Evolutionary conservation across 2,329 filamentous ascomycete species (phyloP).

Genomic region (Macroventuria anomochaeta): DNA sequence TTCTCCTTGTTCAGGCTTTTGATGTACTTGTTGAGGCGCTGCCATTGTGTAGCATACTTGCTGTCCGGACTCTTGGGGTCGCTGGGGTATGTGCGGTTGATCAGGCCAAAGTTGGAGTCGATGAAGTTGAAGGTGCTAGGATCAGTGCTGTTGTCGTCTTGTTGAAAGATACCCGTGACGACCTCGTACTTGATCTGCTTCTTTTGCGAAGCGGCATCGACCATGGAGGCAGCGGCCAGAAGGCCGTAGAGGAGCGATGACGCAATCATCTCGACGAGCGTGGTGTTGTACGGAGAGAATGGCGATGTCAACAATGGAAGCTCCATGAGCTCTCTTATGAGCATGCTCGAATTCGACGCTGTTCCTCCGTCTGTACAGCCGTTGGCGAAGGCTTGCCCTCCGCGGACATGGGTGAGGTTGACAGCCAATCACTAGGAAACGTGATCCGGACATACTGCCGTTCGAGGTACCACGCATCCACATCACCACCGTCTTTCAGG

Average conservation of each 20-base stretch:
- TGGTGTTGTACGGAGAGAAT: neutral
- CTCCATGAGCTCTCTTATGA: conserved; percentile 17
- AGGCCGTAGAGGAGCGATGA: conserved; percentile 27
- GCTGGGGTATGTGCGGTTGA: conserved; percentile 66
- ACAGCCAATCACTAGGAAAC: conserved; percentile 35
- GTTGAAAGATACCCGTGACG: conserved; percentile 67
- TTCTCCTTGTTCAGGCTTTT: conserved; percentile 59
- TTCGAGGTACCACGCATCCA: conserved; percentile 1
- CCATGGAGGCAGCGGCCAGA: conserved; percentile 25
- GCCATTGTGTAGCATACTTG: conserved; percentile 64
- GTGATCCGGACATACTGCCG: conserved; percentile 29
- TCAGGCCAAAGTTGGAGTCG: conserved; percentile 67
- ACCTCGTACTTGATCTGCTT: conserved; percentile 65
- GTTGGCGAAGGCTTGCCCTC: conserved; percentile 1
- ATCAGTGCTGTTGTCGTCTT: conserved; percentile 65
- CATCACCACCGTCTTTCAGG: conserved; percentile 5
- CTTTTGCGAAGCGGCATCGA: conserved; percentile 22
- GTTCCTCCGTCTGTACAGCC: neutral
- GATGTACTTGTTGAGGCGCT: conserved; percentile 67
- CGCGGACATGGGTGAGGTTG: conserved; percentile 1
- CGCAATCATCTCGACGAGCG: conserved; percentile 22
- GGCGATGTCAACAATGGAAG: neutral
- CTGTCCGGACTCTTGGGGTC: conserved; percentile 52
- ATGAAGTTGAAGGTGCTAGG: conserved; percentile 59
- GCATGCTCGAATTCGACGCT: neutral